phyloP scores from a whole-genome alignment of 257 asterid species.

The Haberlea rhodopensis region DNA sequence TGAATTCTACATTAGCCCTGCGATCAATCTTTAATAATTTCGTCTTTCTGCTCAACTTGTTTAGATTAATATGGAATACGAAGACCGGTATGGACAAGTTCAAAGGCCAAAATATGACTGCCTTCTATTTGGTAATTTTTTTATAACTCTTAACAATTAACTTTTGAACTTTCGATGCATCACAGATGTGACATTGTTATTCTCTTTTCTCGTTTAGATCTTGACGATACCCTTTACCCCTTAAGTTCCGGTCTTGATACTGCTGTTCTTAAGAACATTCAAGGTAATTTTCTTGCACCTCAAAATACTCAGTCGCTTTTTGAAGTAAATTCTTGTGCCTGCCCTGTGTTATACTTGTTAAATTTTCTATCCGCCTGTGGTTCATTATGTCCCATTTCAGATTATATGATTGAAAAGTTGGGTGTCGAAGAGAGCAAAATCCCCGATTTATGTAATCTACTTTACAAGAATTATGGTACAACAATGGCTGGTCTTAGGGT shows the following conservation, averaged over 20 bases:
- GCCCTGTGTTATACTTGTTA: background rate
- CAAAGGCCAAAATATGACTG: conserved; percentile 80
- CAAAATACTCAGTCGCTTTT: background rate
- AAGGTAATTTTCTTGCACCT: conserved; percentile 43
- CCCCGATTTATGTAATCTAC: conserved; percentile 55
- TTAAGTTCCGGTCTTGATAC: conserved; percentile 70
- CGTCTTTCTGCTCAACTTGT: conserved; percentile 33
- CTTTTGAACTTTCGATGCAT: conserved; percentile 6
- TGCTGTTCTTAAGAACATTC: conserved; percentile 63
- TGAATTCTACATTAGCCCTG: conserved; percentile 29
- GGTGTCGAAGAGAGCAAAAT: conserved; percentile 70
- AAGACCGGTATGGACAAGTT: conserved; percentile 58
- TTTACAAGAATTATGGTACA: conserved; percentile 88
- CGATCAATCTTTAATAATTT: conserved; percentile 38
- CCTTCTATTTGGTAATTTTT: conserved; percentile 76
- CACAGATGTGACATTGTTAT: conserved; percentile 1
- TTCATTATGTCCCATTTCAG: conserved; percentile 35
- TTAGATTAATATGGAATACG: conserved; percentile 67
- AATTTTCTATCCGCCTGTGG: conserved; percentile 7
- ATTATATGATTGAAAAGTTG: conserved; percentile 79
- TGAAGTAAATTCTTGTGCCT: background rate
- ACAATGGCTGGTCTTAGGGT: conserved; percentile 99
- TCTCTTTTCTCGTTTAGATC: conserved; percentile 45
- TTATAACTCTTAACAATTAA: conserved; percentile 1
- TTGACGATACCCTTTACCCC: conserved; percentile 94